Base-by-base conservation (phyloP, 1,284 basidiomycete species). In the Fomitiporia mediterranea region DNA sequence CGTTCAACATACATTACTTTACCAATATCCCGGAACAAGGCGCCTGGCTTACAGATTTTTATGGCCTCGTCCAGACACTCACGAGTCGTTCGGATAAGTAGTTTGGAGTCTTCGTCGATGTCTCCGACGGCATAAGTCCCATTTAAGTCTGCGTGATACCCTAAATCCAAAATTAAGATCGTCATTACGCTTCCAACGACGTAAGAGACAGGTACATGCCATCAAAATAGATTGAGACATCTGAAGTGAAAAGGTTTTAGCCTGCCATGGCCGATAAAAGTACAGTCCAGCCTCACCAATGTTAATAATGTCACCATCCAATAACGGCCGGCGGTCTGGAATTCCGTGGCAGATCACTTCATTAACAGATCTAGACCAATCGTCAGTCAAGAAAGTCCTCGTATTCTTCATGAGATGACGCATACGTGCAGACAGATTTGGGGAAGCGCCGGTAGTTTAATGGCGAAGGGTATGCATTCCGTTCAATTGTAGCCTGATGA, bases 311-410 rank as follows among this genome's bases (percentile, higher is more conserved):
- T 98, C 95, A 25, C 94, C 94, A 63, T 96, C 89, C 64, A 80
- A 78, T 52, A 97, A 72, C 62, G 87, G 91, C 55, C 94, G 78
- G 64, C 89, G 79, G 73, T 97, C 94, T 40, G 94, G 94, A 62
- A 98, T 97, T 55, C 93, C 93, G 70, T 99, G 97, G 69, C 97
- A 99, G 66, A 99, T 96, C 55, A 86, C 88, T 71, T 99, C 97
- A 72, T 99, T 99, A 40, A 99, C 76, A 25, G 91, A 94, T 28
- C 89, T 90, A 53, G 51, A 53, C 51, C 49, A 56, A 25, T 25
- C 6, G n/a, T n/a, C n/a, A n/a, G n/a, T n/a, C n/a, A n/a, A n/a
- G n/a, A n/a, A n/a, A n/a, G n/a, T n/a, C n/a, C n/a, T n/a, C n/a
- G n/a, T n/a, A n/a, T n/a, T n/a, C 34, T 52, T 55, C 21, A 55